phyloP scores from a whole-genome alignment of 495 filamentous ascomycete species.

The Parathielavia hyrcaniae region DNA sequence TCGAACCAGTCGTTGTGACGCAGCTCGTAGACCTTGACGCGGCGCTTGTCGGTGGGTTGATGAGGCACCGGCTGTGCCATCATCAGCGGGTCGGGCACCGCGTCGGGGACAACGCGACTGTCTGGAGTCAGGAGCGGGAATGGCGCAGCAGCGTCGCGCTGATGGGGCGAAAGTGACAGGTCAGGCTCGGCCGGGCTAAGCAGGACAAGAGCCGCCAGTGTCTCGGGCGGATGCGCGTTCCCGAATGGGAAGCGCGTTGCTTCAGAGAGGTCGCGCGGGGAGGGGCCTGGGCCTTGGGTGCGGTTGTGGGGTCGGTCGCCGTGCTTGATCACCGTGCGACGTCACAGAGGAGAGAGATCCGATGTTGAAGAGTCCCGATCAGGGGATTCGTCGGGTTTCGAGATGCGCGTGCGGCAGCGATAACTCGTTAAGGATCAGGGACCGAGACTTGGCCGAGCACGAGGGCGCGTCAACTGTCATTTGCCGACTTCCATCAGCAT shows the following conservation, averaged over 20 bases:
- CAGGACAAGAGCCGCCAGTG: conserved; percentile 45
- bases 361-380: conserved; percentile 10
- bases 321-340: conserved; percentile 11
- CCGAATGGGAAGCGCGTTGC: conserved; percentile 26
- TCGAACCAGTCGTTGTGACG: conserved; percentile 99
- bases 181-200: conserved; percentile 41
- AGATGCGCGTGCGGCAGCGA: conserved; percentile 4
- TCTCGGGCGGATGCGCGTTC: conserved; percentile 34
- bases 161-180: conserved; percentile 40
- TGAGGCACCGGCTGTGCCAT: conserved; percentile 86
- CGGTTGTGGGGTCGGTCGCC: conserved; percentile 8
- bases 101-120: conserved; percentile 31
- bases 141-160: conserved; percentile 34
- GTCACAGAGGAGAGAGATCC: conserved; percentile 17
- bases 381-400: conserved; percentile 19
- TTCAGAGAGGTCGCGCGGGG: background rate
- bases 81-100: conserved; percentile 46
- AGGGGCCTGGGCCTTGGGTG: conserved; percentile 4
- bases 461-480: background rate
- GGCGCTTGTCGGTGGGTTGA: conserved; percentile 82
- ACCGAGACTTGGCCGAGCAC: background rate
- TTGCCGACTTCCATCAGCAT: background rate
- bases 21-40: conserved; percentile 98
- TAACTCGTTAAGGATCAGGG: too few relatives aligned
- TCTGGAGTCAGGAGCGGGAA: conserved; percentile 35